These are phyloP conservation scores for Elongisporangium prolatum DNA, from an alignment of 352 stramenopile genomes.

Conservation along the genomic window DNA sequence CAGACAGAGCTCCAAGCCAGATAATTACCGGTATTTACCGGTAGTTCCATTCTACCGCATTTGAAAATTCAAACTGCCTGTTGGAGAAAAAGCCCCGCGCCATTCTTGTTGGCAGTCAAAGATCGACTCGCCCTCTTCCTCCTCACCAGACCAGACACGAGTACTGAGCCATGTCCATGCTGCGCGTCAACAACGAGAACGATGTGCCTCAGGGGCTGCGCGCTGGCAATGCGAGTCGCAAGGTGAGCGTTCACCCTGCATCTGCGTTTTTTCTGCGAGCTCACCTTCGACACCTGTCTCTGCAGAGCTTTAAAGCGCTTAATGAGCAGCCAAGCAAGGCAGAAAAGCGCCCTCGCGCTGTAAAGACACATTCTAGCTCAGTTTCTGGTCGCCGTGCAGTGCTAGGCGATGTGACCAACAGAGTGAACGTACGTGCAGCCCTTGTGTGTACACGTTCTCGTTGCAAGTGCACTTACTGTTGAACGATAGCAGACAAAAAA, in stretches of 20 bases:
- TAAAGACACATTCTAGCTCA: conserved; percentile 31
- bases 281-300: not conserved
- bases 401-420: conserved; percentile 71
- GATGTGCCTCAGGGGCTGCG: conserved; percentile 32
- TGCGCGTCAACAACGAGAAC: conserved; percentile 70
- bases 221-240: conserved; percentile 23
- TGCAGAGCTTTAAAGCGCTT: conserved; percentile 38
- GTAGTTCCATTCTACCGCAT: not conserved
- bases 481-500: conserved; percentile 51
- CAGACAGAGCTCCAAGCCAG: not conserved
- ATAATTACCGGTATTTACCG: conserved; percentile 7
- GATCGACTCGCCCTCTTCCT: not conserved
- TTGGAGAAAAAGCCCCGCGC: not conserved
- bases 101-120: not conserved
- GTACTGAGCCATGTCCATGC: conserved; percentile 21
- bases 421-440: conserved; percentile 47
- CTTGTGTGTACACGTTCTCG: not conserved
- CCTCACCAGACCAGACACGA: not conserved
- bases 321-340: conserved; percentile 34
- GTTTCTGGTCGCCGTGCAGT: conserved; percentile 23
- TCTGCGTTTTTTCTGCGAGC: too few relatives aligned
- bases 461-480: not conserved
- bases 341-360: conserved; percentile 55
- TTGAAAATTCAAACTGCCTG: conserved; percentile 15
- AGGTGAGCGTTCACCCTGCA: conserved; percentile 29